A percentile compares a stretch with the other conserved stretches of the same genome.
phyloP scores from a whole-genome alignment of 208 protist species.

The Trypanosoma rangeli region DNA sequence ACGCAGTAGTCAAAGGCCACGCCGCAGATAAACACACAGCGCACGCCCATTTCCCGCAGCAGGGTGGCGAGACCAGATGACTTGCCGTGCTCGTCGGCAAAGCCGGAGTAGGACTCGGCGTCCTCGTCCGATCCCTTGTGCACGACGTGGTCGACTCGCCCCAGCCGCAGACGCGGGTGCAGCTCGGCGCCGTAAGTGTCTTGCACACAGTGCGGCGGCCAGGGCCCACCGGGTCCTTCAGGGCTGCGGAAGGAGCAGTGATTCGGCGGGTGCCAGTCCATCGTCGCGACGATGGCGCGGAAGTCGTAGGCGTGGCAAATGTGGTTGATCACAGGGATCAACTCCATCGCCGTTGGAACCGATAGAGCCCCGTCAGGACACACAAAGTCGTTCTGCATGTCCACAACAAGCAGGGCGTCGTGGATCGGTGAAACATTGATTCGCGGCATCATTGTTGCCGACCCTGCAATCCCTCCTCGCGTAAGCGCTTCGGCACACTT shows the following conservation, averaged over 20 bases:
- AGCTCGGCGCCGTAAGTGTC: conserved; percentile 44
- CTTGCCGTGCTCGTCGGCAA: conserved; percentile 37
- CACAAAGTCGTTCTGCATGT: conserved; percentile 68
- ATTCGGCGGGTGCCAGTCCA: conserved; percentile 66
- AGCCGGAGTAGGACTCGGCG: conserved; percentile 70
- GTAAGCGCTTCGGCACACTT: not conserved
- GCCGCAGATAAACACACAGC: conserved; percentile 64
- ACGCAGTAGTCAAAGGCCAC: conserved; percentile 77
- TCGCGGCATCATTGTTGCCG: not conserved
- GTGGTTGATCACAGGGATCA: conserved; percentile 51
- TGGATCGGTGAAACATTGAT: conserved; percentile 14
- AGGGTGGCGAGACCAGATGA: conserved; percentile 41
- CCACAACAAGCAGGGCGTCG: conserved; percentile 33
- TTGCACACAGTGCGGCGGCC: conserved; percentile 62
- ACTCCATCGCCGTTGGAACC: conserved; percentile 30
- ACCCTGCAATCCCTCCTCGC: not conserved
- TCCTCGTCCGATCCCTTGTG: conserved; percentile 37
- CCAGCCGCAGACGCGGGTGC: conserved; percentile 30
- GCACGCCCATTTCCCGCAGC: conserved; percentile 41
- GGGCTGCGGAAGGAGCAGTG: conserved; percentile 56
- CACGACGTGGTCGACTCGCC: conserved; percentile 26
- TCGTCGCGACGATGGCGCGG: conserved; percentile 41
- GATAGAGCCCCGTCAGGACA: conserved; percentile 40
- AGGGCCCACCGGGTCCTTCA: conserved; percentile 36
- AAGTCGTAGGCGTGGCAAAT: conserved; percentile 27